A percentile compares a stretch with the other conserved stretches of the same genome.
Evolutionary conservation across 306 rosid genomes (phyloP).

Genomic region (Vicia sativa): DNA sequence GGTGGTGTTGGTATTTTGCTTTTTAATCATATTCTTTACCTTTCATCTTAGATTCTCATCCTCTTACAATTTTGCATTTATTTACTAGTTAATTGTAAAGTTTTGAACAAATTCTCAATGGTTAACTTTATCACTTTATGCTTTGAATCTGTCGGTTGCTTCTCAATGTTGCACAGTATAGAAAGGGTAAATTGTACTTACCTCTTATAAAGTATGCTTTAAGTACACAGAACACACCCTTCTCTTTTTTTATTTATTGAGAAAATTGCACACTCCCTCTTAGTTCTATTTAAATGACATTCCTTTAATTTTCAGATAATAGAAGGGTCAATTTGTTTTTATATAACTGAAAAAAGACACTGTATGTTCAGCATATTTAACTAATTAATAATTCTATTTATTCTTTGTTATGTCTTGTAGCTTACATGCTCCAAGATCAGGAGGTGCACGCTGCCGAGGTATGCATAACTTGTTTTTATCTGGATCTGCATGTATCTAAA

Average conservation of each 20-base stretch:
- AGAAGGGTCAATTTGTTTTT: neutral
- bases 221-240: neutral
- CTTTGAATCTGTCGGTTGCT: constrained; percentile 17
- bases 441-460: constrained; percentile 98
- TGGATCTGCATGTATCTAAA: constrained; percentile 13
- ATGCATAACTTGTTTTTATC: constrained; percentile 16
- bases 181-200: neutral
- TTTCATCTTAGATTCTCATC: neutral
- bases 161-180: constrained; percentile 16
- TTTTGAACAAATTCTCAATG: constrained; percentile 8
- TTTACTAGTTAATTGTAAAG: neutral
- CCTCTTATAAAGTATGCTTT: neutral
- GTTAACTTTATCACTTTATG: constrained; percentile 20
- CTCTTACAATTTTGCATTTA: neutral
- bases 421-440: constrained; percentile 84
- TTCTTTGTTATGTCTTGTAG: constrained; percentile 45
- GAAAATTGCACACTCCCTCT: neutral
- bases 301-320: neutral
- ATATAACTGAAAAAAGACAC: neutral
- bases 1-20: neutral
- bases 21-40: constrained; percentile 11
- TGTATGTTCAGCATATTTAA: constrained; percentile 9
- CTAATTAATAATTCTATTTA: constrained; percentile 6
- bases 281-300: neutral
- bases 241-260: neutral